These are phyloP conservation scores for Ambrosiella cleistominuta DNA, from an alignment of 2,329 filamentous ascomycete species.

Conservation along the genomic window DNA sequence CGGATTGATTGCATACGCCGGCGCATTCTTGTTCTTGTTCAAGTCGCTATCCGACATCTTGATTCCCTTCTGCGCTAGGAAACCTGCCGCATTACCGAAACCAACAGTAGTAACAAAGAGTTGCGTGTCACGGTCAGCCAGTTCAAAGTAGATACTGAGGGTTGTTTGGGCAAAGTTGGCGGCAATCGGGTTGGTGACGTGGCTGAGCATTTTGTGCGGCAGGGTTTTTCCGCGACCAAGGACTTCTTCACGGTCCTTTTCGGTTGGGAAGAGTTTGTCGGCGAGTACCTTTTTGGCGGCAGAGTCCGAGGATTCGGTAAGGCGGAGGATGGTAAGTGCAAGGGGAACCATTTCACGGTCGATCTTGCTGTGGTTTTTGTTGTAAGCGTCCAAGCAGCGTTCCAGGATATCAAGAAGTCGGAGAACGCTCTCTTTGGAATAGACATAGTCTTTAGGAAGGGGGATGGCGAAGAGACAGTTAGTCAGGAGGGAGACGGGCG, in stretches of 20 bases:
- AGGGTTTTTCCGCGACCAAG: slow-evolving; percentile 61
- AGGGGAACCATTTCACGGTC: slow-evolving; percentile 10
- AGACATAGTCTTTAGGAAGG: slow-evolving; percentile 13
- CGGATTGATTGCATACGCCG: slow-evolving; percentile 48
- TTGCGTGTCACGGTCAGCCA: slow-evolving; percentile 63
- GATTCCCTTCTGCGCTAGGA: slow-evolving; percentile 43
- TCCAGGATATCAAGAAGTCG: slow-evolving; percentile 5
- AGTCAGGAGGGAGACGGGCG: slow-evolving; percentile 15
- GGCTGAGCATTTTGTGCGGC: slow-evolving; percentile 56
- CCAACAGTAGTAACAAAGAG: slow-evolving; percentile 82
- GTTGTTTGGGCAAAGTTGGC: slow-evolving; percentile 58
- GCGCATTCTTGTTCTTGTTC: slow-evolving; percentile 14
- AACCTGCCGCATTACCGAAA: slow-evolving; percentile 85
- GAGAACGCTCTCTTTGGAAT: slow-evolving; percentile 8
- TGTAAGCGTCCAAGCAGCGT: slow-evolving; percentile 5
- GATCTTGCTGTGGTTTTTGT: slow-evolving; percentile 9
- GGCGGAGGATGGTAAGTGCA: slow-evolving; percentile 11
- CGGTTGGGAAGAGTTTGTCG: slow-evolving; percentile 52
- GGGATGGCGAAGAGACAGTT: slow-evolving; percentile 15
- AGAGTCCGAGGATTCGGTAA: slow-evolving; percentile 12
- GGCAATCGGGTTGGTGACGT: slow-evolving; percentile 56
- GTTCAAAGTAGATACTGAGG: slow-evolving; percentile 65
- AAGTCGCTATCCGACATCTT: slow-evolving; percentile 13
- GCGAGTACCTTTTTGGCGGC: slow-evolving; percentile 40
- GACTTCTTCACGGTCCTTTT: slow-evolving; percentile 56